phyloP scores from a whole-genome alignment of 352 stramenopile genomes.

The Phytophthora cajani region DNA sequence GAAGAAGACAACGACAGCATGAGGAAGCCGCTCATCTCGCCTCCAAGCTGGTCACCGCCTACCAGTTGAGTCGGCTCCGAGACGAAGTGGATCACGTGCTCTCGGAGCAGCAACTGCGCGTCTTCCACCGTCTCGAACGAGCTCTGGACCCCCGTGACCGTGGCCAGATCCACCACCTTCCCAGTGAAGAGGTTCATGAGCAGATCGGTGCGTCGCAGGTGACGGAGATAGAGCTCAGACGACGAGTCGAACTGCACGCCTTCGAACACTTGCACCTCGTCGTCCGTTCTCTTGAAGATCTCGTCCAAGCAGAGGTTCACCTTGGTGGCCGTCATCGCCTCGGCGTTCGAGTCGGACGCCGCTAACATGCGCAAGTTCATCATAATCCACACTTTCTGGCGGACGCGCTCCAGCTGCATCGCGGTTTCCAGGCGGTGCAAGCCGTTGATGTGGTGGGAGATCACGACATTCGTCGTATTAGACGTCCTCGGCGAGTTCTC shows the following conservation, averaged over 20 bases:
- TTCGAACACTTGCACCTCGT: slow-evolving; percentile 52
- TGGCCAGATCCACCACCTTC: slow-evolving; percentile 37
- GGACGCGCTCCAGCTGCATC: slow-evolving; percentile 66
- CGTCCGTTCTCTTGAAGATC: slow-evolving; percentile 40
- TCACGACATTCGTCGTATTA: slow-evolving; percentile 20
- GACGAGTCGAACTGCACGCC: slow-evolving; percentile 47
- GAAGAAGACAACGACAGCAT: slow-evolving; percentile 66
- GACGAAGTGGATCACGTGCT: slow-evolving; percentile 56
- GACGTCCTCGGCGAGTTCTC: slow-evolving; percentile 1
- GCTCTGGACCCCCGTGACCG: slow-evolving; percentile 7
- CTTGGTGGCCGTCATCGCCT: slow-evolving; percentile 31
- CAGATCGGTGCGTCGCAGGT: slow-evolving; percentile 53
- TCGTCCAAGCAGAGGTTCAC: slow-evolving; percentile 45
- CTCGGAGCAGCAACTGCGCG: not conserved
- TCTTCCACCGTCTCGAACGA: slow-evolving; percentile 1
- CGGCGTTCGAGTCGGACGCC: slow-evolving; percentile 4
- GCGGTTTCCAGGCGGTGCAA: slow-evolving; percentile 59
- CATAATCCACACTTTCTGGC: slow-evolving; percentile 63
- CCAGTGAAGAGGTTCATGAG: slow-evolving; percentile 52
- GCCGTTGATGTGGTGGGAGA: slow-evolving; percentile 42
- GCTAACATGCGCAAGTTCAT: slow-evolving; percentile 35
- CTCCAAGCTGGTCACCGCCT: slow-evolving; percentile 33
- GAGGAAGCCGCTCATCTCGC: slow-evolving; percentile 78
- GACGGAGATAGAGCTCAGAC: slow-evolving; percentile 51
- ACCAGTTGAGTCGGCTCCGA: slow-evolving; percentile 62